Percentiles rank a stretch among this genome's conserved stretches.
phyloP scores from a whole-genome alignment of 192 early-diverging fungal species.

The Kappamyces sp. region DNA sequence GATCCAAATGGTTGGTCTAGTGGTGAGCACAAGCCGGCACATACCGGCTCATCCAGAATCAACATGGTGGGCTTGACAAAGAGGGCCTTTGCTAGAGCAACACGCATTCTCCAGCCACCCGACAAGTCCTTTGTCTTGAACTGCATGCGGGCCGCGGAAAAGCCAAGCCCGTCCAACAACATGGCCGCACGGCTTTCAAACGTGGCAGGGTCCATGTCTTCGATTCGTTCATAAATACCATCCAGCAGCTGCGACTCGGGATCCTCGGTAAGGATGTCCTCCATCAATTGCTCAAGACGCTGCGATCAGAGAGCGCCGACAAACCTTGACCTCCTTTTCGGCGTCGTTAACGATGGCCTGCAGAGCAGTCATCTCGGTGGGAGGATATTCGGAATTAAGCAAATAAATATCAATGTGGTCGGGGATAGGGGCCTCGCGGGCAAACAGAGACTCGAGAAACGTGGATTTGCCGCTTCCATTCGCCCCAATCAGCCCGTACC shows the following conservation, averaged over 20 bases:
- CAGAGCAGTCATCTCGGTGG: constrained; percentile 85
- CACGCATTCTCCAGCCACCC: constrained; percentile 99
- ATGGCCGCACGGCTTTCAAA: constrained; percentile 90
- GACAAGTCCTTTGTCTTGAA: constrained; percentile 94
- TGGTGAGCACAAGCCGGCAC: background rate
- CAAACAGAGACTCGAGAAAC: constrained; percentile 86
- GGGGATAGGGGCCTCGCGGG: constrained; percentile 90
- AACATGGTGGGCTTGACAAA: constrained; percentile 83
- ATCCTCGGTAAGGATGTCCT: constrained; percentile 77
- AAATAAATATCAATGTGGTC: constrained; percentile 96
- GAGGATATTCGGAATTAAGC: constrained; percentile 91
- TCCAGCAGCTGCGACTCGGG: constrained; percentile 85
- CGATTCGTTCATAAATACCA: constrained; percentile 95
- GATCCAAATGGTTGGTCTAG: constrained; percentile 74
- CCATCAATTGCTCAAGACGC: constrained; percentile 86
- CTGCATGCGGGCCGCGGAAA: constrained; percentile 78
- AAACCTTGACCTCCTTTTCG: constrained; percentile 72
- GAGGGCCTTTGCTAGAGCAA: constrained; percentile 90
- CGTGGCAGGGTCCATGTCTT: constrained; percentile 82
- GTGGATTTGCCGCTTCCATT: constrained; percentile 98
- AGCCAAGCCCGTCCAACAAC: constrained; percentile 92
- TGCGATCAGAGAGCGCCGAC: constrained; percentile 7
- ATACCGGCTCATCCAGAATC: constrained; percentile 51
- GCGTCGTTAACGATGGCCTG: constrained; percentile 88
- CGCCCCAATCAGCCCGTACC: constrained; percentile 91